phyloP scores from a whole-genome alignment of 2,329 filamentous ascomycete species.

The Alternaria angustiovoidea region DNA sequence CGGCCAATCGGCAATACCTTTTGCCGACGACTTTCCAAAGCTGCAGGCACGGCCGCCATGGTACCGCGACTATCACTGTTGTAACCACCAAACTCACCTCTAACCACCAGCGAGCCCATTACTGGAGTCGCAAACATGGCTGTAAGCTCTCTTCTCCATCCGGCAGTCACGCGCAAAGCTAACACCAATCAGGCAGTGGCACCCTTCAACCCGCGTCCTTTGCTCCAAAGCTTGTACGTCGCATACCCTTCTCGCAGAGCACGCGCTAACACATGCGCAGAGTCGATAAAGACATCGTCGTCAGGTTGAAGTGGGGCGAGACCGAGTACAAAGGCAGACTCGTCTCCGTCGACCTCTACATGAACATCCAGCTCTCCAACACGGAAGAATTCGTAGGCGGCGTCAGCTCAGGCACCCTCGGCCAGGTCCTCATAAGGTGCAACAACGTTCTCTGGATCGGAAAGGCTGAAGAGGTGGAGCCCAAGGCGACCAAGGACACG shows the following conservation, averaged over 20 bases:
- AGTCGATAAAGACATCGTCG: slow-evolving; percentile 87
- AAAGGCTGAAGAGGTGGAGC: slow-evolving; percentile 58
- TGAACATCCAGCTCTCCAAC: slow-evolving; percentile 94
- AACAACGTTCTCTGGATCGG: slow-evolving; percentile 98
- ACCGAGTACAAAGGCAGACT: slow-evolving; percentile 96
- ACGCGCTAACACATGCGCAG: slow-evolving; percentile 53
- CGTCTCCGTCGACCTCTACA: slow-evolving; percentile 95
- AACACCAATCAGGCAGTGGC: slow-evolving; percentile 61
- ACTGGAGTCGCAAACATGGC: slow-evolving; percentile 46
- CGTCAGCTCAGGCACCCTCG: slow-evolving; percentile 82
- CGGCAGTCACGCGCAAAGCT: slow-evolving; percentile 14
- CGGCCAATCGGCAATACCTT: slow-evolving; percentile 22
- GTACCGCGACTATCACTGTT: slow-evolving; percentile 1
- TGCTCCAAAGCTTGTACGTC: slow-evolving; percentile 88
- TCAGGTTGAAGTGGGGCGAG: slow-evolving; percentile 97
- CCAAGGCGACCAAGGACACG: slow-evolving; percentile 52
- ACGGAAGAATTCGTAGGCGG: slow-evolving; percentile 93
- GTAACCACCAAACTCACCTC: slow-evolving; percentile 7
- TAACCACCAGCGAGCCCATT: background rate
- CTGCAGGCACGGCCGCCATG: slow-evolving; percentile 18
- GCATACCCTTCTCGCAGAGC: background rate
- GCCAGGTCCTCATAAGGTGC: slow-evolving; percentile 93
- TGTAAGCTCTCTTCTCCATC: slow-evolving; percentile 30
- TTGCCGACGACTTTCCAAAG: slow-evolving; percentile 23
- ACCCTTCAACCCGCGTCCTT: slow-evolving; percentile 94